A percentile compares a stretch with the other conserved stretches of the same genome.
These are phyloP conservation scores for Orbilia ellipsospora DNA, from an alignment of 2,329 filamentous ascomycete genomes.

Conservation along the genomic window DNA sequence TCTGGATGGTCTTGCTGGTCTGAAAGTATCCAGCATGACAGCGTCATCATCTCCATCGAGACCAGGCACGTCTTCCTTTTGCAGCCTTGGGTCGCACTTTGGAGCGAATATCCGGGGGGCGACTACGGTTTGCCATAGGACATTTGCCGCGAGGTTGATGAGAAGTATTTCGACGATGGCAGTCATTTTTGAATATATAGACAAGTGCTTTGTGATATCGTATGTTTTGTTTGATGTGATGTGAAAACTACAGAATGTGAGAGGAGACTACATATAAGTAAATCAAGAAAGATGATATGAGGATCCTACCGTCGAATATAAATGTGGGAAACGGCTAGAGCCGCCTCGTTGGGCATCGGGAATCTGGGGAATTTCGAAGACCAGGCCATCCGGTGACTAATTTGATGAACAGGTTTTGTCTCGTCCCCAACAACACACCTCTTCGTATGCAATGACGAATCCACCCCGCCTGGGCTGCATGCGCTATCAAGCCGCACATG, in stretches of 20 bases:
- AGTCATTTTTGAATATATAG: neutral
- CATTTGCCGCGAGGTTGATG: neutral
- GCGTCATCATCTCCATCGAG: slow-evolving; percentile 1
- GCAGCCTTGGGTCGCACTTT: neutral
- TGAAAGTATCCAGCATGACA: slow-evolving; percentile 4
- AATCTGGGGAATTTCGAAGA: too few species aligned
- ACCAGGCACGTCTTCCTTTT: slow-evolving; percentile 5
- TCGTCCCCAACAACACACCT: slow-evolving; percentile 1
- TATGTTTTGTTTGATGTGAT: too few species aligned
- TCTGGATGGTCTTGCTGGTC: neutral
- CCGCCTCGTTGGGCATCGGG: neutral
- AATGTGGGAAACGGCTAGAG: slow-evolving; percentile 1
- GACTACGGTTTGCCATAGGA: slow-evolving; percentile 2
- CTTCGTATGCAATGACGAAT: slow-evolving; percentile 6
- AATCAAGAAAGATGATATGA: neutral
- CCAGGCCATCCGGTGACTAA: slow-evolving; percentile 3
- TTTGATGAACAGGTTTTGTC: neutral
- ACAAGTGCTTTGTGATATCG: neutral
- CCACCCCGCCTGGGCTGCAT: neutral
- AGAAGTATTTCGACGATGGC: neutral
- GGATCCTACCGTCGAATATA: too few species aligned
- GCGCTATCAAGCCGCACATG: too few species aligned
- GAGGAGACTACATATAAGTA: neutral
- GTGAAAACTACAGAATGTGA: neutral
- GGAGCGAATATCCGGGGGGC: neutral